Percentiles rank a stretch among this genome's conserved stretches.
These are phyloP conservation scores for Akanthomyces muscarius DNA, from an alignment of 2,329 filamentous ascomycete genomes.

Conservation along the genomic window DNA sequence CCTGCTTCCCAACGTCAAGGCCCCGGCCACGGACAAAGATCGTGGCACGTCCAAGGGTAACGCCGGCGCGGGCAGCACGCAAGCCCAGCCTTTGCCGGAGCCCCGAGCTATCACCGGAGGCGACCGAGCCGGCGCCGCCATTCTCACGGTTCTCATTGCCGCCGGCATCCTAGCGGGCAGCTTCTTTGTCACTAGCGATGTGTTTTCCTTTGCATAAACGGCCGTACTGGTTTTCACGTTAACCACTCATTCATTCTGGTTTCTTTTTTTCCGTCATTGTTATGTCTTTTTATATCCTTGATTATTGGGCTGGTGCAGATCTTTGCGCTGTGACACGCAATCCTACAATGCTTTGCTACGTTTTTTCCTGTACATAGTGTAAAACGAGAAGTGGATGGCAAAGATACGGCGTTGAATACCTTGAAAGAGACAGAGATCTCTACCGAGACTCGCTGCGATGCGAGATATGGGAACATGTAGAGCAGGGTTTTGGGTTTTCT, in stretches of 20 bases:
- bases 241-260: background rate
- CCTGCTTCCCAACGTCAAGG: conserved; percentile 41
- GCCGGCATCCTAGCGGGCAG: conserved; percentile 48
- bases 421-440: background rate
- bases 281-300: background rate
- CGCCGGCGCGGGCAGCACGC: conserved; percentile 39
- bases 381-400: conserved; percentile 3
- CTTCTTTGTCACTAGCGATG: conserved; percentile 43
- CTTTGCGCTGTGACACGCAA: background rate
- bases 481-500: conserved; percentile 1
- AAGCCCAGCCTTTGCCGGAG: conserved; percentile 27
- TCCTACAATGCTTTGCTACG: background rate
- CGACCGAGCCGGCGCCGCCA: conserved; percentile 54
- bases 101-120: conserved; percentile 39
- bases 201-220: conserved; percentile 8
- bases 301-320: conserved; percentile 3
- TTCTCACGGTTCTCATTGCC: conserved; percentile 49
- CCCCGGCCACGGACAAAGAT: conserved; percentile 48
- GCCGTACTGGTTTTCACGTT: background rate
- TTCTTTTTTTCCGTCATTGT: background rate
- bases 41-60: conserved; percentile 58
- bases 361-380: conserved; percentile 13
- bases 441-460: background rate
- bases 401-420: conserved; percentile 12
- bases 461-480: background rate